Percentiles rank a stretch among this genome's conserved stretches.
These are phyloP conservation scores for Paramecium tetraurelia DNA, from an alignment of 73 alveolate genomes.

Conservation along the genomic window DNA sequence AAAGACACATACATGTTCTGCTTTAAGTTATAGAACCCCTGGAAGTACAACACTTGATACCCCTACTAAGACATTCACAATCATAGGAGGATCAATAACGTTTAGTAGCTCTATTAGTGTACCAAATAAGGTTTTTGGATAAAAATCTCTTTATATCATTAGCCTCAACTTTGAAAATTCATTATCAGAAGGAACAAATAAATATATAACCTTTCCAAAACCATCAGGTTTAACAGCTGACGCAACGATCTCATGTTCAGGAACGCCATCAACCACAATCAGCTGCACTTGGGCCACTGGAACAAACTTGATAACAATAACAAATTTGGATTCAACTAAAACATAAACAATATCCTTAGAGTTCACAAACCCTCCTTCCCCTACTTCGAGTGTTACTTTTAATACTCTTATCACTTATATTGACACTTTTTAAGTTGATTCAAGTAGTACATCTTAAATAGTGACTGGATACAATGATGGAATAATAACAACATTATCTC, in stretches of 20 bases:
- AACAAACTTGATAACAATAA: neutral
- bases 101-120: neutral
- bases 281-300: neutral
- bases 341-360: neutral
- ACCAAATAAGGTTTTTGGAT: neutral
- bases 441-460: neutral
- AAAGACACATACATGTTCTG: neutral
- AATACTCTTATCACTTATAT: neutral
- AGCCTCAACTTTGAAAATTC: neutral
- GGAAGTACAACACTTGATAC: neutral
- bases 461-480: neutral
- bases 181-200: neutral
- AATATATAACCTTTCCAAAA: neutral
- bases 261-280: neutral
- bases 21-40: neutral
- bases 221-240: neutral
- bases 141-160: neutral
- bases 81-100: neutral
- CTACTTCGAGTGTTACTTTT: neutral
- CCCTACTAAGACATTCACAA: neutral
- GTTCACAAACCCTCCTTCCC: neutral
- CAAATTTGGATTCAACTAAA: neutral
- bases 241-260: neutral
- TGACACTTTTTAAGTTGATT: neutral
- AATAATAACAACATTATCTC: neutral